Conservation (phyloP, 768 basidiomycete species). For the Suillus paluster region DNA sequence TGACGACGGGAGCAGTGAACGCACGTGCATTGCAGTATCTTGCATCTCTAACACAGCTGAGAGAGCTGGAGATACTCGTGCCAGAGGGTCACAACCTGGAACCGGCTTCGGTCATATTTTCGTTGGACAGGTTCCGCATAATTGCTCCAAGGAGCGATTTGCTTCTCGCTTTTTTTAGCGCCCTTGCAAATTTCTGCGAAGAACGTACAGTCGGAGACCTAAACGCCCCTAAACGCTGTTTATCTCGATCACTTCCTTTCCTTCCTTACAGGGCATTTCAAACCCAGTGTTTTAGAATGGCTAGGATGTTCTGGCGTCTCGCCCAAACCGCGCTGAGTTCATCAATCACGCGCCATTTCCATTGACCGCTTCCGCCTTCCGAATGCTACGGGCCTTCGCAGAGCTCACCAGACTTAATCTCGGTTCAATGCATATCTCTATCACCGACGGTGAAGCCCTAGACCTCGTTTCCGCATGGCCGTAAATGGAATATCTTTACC, state of each 20-base stretch:
- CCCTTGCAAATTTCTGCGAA: background rate
- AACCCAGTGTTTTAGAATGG: background rate
- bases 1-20: background rate
- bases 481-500: background rate
- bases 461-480: background rate
- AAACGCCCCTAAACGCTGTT: background rate
- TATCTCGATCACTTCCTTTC: background rate
- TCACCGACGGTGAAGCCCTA: background rate
- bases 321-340: background rate
- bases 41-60: background rate
- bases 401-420: background rate
- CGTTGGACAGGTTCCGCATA: background rate
- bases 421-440: background rate
- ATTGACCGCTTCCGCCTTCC: background rate
- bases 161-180: background rate
- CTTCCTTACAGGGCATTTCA: background rate
- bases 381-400: no score
- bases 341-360: background rate
- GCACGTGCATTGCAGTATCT: slow-evolving; percentile 1
- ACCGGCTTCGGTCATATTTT: background rate
- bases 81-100: background rate
- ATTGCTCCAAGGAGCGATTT: background rate
- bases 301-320: background rate
- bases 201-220: background rate
- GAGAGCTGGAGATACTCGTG: background rate